Percentiles rank a stretch among this genome's conserved stretches.
Conservation (phyloP, 1,139 yeast species). For the Geotrichum cucujoidarum region DNA sequence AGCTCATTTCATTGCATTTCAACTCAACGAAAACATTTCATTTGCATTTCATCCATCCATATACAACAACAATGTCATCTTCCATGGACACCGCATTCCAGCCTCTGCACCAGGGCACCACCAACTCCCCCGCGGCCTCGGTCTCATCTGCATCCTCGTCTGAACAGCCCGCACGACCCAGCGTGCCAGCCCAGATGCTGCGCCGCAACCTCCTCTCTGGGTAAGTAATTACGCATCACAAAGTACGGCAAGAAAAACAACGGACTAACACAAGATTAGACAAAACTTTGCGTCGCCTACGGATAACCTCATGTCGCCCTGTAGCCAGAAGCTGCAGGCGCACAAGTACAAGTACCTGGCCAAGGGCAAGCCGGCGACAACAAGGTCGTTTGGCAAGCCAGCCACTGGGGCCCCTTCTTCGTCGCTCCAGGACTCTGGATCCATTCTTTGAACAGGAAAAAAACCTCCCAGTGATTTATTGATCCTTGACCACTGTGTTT, state of each 20-base stretch:
- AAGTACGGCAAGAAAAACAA: no score
- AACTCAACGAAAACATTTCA: no score
- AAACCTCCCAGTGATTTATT: no score
- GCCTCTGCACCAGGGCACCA: slow-evolving; percentile 9
- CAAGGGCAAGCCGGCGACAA: slow-evolving; percentile 11
- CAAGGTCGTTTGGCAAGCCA: slow-evolving; percentile 4
- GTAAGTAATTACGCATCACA: no score
- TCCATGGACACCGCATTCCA: slow-evolving; percentile 8
- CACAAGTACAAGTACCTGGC: slow-evolving; percentile 44
- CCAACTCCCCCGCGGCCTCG: not conserved
- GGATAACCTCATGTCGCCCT: slow-evolving; percentile 53
- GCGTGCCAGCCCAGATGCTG: slow-evolving; percentile 6
- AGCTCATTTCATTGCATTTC: no score
- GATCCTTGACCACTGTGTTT: no score
- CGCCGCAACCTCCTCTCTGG: slow-evolving; percentile 10
- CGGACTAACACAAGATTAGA: not conserved
- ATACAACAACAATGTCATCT: no score
- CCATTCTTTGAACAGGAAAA: no score
- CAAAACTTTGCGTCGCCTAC: slow-evolving; percentile 49
- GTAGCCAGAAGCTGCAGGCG: slow-evolving; percentile 50
- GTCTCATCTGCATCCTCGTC: not conserved
- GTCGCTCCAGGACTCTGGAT: slow-evolving; percentile 3
- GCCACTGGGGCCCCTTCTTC: slow-evolving; percentile 4
- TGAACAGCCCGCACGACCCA: not conserved
- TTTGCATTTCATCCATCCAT: not conserved